phyloP scores from a whole-genome alignment of 2,329 filamentous ascomycete genomes.

The Apiospora hydei region DNA sequence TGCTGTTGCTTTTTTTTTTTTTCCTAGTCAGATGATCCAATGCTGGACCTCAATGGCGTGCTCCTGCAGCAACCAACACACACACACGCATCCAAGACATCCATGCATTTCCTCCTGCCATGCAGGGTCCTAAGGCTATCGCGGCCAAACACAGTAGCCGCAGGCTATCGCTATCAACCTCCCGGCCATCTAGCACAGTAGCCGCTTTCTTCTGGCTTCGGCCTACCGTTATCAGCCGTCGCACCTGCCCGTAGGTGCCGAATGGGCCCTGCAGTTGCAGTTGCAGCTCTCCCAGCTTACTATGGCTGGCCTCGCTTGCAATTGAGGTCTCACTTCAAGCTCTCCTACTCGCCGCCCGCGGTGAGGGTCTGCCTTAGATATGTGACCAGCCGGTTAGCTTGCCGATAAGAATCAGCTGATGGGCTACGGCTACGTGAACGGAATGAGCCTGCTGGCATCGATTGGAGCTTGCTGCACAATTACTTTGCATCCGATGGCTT shows the following conservation, averaged over 20 bases:
- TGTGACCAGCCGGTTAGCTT: neutral
- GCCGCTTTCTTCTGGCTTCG: neutral
- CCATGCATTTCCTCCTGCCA: neutral
- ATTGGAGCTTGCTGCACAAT: neutral
- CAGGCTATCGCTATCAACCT: conserved; percentile 11
- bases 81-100: neutral
- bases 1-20: neutral
- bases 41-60: conserved; percentile 2
- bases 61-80: neutral
- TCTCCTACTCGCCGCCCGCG: neutral
- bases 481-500: neutral
- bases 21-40: neutral
- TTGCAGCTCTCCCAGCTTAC: neutral
- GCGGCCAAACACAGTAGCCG: conserved; percentile 13
- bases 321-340: neutral
- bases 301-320: neutral
- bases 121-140: conserved; percentile 18
- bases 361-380: neutral
- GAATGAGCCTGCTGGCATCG: neutral
- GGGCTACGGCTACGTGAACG: neutral
- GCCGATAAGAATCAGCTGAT: conserved; percentile 1
- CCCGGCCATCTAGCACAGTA: neutral
- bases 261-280: neutral
- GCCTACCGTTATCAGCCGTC: conserved; percentile 1
- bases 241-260: neutral